Evolutionary conservation across 2,329 filamentous ascomycete species (phyloP), one percentile per base, ranked within the genome.

Genomic region (Fusarium nematophilum): DNA sequence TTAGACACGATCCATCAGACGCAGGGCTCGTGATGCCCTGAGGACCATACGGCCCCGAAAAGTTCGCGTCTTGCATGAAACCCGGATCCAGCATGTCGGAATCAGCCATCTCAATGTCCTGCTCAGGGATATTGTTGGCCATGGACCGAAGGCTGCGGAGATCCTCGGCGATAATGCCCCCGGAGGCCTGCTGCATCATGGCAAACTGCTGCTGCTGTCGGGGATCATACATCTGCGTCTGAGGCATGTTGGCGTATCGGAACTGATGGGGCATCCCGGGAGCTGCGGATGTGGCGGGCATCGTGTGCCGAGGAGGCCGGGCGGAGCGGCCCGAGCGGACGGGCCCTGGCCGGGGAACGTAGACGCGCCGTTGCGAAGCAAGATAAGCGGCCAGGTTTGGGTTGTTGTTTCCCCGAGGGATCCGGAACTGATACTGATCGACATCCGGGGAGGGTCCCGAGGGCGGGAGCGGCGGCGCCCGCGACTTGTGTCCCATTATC

Each of bases 121-220:
- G 59, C n/a, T 75, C 72, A 6, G 70, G 53, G 29, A 65, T 61
- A 33, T 63, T 68, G 46, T 64, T 65, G 5, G 74, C 62, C 64
- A 76, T 71, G 30, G 67, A 68, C 23, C 72, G 65, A n/a, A 76
- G 63, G 34, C 70, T 76, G 21, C 72, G 68, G 33, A 76, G 59
- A 39, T 75, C 75, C 38, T 76, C 75, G 3, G 73, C 70, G n/a
- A 76, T 74, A 53, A 76, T 75, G 10, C 73, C 72, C 2, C 71
- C 67, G 6, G 54, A 64, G 13, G 67, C 61, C 31, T 69, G 64
- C 17, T 64, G 37, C 67, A 71, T 69, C 67, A 72, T 72, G 17
- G 59, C 64, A 33, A 68, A 70, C 25, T 74, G 71, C 29, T 70
- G 65, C 29, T 71, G 69, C 25, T 72, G 72, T 14, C 67, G 66